Evolutionary conservation across 768 basidiomycete species (phyloP), one percentile per base, ranked within the genome.

Genomic region (Lactifluus echinatus): DNA sequence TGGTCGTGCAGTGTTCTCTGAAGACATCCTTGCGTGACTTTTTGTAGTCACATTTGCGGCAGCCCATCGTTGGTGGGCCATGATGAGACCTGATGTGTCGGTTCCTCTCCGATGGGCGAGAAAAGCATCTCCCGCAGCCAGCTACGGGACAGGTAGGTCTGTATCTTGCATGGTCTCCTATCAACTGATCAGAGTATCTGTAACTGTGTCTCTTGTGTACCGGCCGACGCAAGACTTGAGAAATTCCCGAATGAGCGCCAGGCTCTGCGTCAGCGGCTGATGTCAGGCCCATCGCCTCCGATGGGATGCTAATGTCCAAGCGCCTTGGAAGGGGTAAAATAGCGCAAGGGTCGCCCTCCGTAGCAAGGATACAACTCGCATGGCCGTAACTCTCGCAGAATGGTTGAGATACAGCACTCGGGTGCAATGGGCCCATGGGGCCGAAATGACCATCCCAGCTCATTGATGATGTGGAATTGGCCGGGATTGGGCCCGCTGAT

Each of bases 11-110:
- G 34, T 59, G 57, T 2, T 59, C 47, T 34, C 33, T 49, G 52
- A 59, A 59, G 4, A 59, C 21, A 3, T 59, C 57, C 33, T 54
- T 59, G 19, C 57, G 57, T 2, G 53, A 59, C 39, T 59, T 52
- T 46, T 44, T 59, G 47, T 59, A 59, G 23, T 37, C 44, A 40
- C 57, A 59, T 11, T 10, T 34, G 34, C 42, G 39, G 47, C 57
- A 59, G 8, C 57, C 57, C 19, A 59, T 59, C 29, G 57, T 44
- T 33, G 47, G 57, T n/a, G 57, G 57, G n/a, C 19, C 12, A 19
- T 59, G 57, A 24, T 49, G 36, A 23, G 57, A 54, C 21, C 39
- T 49, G 26, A 59, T 31, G 8, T 59, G 57, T 36, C 57, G 52
- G 10, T 24, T 10, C 53, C 49, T 59, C 46, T 59, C 57, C 57